A percentile compares a stretch with the other conserved stretches of the same genome.
These are phyloP conservation scores for Colletotrichum graminicola DNA, from an alignment of 2,329 filamentous ascomycete genomes.

Conservation along the genomic window DNA sequence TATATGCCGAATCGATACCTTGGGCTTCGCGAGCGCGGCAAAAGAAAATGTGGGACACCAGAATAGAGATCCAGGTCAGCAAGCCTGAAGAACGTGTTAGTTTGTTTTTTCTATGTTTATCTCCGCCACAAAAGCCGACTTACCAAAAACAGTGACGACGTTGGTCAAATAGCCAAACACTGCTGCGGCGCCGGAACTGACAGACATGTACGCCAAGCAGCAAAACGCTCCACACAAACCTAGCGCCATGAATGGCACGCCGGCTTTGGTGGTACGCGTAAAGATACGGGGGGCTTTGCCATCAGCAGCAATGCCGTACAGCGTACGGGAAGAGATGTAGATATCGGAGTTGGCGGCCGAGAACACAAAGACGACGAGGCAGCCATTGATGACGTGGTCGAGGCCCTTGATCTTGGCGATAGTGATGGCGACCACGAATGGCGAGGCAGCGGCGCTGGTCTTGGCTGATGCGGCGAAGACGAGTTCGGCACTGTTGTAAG, in stretches of 20 bases:
- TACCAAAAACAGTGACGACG: conserved; percentile 26
- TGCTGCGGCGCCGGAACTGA: conserved; percentile 51
- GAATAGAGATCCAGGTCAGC: conserved; percentile 53
- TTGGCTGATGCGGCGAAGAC: conserved; percentile 57
- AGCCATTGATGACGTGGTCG: conserved; percentile 36
- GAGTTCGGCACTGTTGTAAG: conserved; percentile 64
- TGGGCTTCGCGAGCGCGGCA: conserved; percentile 53
- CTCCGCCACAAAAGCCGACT: neutral
- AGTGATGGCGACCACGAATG: conserved; percentile 31
- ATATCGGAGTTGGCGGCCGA: conserved; percentile 32
- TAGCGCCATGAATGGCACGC: conserved; percentile 58
- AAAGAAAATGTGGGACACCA: conserved; percentile 56
- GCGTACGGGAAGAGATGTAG: conserved; percentile 56
- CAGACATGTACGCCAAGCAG: conserved; percentile 56
- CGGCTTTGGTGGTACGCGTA: conserved; percentile 50
- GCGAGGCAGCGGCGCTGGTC: conserved; percentile 47
- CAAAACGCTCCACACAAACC: conserved; percentile 52
- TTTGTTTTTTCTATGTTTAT: too few species aligned
- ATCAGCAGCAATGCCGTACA: conserved; percentile 56
- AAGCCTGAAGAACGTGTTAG: conserved; percentile 3
- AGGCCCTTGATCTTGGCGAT: conserved; percentile 32
- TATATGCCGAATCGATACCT: conserved; percentile 48
- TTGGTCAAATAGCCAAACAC: conserved; percentile 55
- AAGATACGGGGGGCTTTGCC: conserved; percentile 55
- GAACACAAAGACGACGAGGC: conserved; percentile 31